These are phyloP conservation scores for Boletellus sp. DNA, from an alignment of 768 basidiomycete genomes.

Conservation along the genomic window DNA sequence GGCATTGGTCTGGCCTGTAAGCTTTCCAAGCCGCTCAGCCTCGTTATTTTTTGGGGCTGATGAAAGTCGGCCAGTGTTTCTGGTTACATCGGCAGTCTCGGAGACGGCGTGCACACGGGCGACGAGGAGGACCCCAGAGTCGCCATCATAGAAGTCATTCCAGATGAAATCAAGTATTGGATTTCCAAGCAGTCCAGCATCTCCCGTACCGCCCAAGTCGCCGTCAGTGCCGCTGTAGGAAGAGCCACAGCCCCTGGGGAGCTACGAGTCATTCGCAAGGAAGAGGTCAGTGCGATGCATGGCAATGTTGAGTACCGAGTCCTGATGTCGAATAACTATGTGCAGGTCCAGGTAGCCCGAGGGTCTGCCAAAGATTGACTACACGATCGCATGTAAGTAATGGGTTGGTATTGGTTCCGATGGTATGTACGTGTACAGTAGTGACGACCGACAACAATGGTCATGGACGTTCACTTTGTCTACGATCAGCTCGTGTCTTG, in stretches of 20 bases:
- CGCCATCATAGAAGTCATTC: constrained; percentile 72
- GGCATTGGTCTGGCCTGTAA: constrained; percentile 58
- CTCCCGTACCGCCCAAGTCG: constrained; percentile 57
- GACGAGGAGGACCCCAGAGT: constrained; percentile 76
- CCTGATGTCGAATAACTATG: not conserved
- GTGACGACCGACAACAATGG: not conserved
- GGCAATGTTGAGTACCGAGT: not conserved
- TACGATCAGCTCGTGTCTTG: constrained; percentile 11
- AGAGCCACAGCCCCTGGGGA: constrained; percentile 68
- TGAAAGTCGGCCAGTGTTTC: constrained; percentile 39
- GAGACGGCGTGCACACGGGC: constrained; percentile 84
- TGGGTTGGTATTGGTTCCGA: constrained; percentile 4
- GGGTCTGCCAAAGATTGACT: constrained; percentile 11
- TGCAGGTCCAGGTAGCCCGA: constrained; percentile 44
- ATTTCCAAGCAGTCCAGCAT: constrained; percentile 57
- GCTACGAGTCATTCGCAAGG: constrained; percentile 64
- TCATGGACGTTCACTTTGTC: constrained; percentile 20
- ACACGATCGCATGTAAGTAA: not conserved
- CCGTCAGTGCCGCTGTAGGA: constrained; percentile 57
- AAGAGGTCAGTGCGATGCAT: constrained; percentile 52
- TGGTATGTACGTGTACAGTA: constrained; percentile 19
- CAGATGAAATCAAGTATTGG: constrained; percentile 82
- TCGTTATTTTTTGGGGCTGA: not conserved
- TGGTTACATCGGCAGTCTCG: constrained; percentile 85
- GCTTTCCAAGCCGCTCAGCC: constrained; percentile 11